A percentile compares a stretch with the other conserved stretches of the same genome.
phyloP scores from a whole-genome alignment of 306 rosid species.

The Vicia villosa region DNA sequence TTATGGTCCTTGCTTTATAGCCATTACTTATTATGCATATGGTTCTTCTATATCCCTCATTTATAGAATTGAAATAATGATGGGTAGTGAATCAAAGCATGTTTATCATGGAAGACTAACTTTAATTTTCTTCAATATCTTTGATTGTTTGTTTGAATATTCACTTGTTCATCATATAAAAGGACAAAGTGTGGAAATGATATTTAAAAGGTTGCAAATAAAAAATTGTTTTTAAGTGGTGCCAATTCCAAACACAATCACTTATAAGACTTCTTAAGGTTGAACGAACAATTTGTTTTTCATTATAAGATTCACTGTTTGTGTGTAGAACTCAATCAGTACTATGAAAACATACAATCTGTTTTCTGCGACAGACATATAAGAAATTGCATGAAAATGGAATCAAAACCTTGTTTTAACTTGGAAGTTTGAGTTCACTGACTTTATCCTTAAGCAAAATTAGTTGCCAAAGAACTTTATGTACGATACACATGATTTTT shows the following conservation, averaged over 20 bases:
- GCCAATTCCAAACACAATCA: conserved; percentile 5
- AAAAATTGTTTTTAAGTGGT: too few species aligned
- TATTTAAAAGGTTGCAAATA: too few species aligned
- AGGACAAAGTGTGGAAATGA: too few species aligned
- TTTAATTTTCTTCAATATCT: too few species aligned
- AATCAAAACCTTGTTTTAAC: not conserved
- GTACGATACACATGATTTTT: not conserved
- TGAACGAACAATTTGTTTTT: not conserved
- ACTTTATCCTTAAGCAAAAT: not conserved
- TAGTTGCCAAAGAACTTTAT: conserved; percentile 21
- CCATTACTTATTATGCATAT: too few species aligned
- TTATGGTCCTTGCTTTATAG: not conserved
- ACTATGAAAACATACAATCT: not conserved
- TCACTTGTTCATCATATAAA: too few species aligned
- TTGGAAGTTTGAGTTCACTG: conserved; percentile 4
- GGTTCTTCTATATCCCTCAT: too few species aligned
- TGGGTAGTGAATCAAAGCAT: too few species aligned
- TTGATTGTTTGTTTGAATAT: too few species aligned
- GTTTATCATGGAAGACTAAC: too few species aligned
- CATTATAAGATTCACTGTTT: not conserved
- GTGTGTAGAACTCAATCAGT: not conserved
- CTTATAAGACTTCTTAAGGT: conserved; percentile 4
- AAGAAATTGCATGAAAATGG: conserved; percentile 5
- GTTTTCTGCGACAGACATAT: conserved; percentile 16
- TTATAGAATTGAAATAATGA: too few species aligned